Evolutionary conservation across 192 early-diverging fungal genomes (phyloP).

Genomic region (Backusella mclennaniae): DNA sequence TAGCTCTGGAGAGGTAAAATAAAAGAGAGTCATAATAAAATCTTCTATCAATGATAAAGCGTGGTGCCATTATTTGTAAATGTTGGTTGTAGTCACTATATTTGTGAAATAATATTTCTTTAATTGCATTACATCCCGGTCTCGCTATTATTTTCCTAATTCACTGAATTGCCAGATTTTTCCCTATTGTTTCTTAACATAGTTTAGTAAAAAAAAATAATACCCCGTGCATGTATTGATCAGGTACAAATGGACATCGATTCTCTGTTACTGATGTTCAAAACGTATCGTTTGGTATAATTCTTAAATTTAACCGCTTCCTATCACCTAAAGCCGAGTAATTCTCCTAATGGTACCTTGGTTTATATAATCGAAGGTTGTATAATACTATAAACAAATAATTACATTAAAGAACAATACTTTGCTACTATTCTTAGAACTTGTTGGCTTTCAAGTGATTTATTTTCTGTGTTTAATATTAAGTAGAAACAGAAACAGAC

Average conservation of each 20-base stretch:
- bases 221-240: not conserved
- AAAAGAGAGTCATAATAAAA: not conserved
- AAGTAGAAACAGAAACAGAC: not conserved
- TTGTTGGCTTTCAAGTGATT: not conserved
- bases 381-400: not conserved
- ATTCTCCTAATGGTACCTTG: not conserved
- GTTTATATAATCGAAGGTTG: not conserved
- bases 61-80: not conserved
- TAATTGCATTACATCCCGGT: not conserved
- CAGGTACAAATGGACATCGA: not conserved
- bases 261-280: not conserved
- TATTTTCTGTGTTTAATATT: not conserved
- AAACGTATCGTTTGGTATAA: not conserved
- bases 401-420: not conserved
- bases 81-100: not conserved
- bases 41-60: not conserved
- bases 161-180: not conserved
- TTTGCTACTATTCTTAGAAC: not conserved
- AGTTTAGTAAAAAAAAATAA: not conserved
- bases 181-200: not conserved
- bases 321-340: not conserved
- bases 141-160: not conserved
- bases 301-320: not conserved
- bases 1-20: not conserved
- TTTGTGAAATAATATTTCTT: not conserved